These are phyloP conservation scores for Stygiomarasmius scandens DNA, from an alignment of 1,284 basidiomycete species.

Conservation along the genomic window DNA sequence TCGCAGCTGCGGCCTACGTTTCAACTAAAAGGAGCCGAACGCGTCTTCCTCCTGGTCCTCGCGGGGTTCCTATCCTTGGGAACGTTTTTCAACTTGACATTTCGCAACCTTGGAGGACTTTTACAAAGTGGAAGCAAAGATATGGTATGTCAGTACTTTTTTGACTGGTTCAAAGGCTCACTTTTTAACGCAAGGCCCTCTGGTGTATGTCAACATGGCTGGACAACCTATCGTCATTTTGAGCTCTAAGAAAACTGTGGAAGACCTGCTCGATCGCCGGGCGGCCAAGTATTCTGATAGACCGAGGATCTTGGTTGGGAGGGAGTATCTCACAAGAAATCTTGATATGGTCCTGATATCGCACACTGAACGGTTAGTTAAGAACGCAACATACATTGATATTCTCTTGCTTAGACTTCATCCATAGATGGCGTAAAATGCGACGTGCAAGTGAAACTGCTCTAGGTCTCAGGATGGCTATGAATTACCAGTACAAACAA, in stretches of 20 bases:
- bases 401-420: conserved; percentile 17
- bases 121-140: conserved; percentile 6
- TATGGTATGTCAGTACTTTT: not conserved
- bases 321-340: not conserved
- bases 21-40: too few species aligned
- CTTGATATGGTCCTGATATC: conserved; percentile 2
- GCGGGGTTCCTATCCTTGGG: conserved; percentile 20
- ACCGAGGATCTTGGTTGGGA: not conserved
- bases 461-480: conserved; percentile 39
- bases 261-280: conserved; percentile 8
- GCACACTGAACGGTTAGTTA: conserved; percentile 5
- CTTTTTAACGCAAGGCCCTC: not conserved
- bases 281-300: conserved; percentile 10
- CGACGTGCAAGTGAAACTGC: conserved; percentile 33
- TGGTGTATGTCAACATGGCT: conserved; percentile 10
- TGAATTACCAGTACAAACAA: conserved; percentile 5
- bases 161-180: not conserved
- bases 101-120: conserved; percentile 10
- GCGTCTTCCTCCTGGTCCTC: conserved; percentile 19
- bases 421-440: conserved; percentile 35
- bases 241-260: conserved; percentile 4
- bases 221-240: conserved; percentile 9
- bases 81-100: conserved; percentile 17
- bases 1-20: too few species aligned
- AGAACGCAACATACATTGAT: too few species aligned